These are phyloP conservation scores for Talaromyces sp. DNA, from an alignment of 2,329 filamentous ascomycete species.

Conservation along the genomic window DNA sequence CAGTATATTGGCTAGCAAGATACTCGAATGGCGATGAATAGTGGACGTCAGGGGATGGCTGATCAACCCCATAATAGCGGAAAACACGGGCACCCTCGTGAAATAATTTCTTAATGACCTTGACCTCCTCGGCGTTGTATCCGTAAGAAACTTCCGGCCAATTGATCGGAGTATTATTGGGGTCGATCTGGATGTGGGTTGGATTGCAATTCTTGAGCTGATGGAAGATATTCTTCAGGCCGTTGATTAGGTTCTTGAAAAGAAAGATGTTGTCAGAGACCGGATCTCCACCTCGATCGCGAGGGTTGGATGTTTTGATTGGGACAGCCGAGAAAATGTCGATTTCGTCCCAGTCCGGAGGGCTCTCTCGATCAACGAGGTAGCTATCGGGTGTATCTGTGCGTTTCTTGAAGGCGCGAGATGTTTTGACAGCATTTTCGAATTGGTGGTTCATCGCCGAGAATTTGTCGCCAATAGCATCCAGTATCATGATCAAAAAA, in stretches of 20 bases:
- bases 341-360: conserved; percentile 94
- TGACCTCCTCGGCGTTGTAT: conserved; percentile 94
- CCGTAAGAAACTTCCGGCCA: conserved; percentile 96
- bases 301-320: conserved; percentile 88
- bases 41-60: conserved; percentile 63
- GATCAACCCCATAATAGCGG: conserved; percentile 90
- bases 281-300: conserved; percentile 82
- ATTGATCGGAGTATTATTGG: conserved; percentile 72
- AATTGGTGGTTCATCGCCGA: conserved; percentile 97
- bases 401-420: conserved; percentile 67
- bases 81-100: conserved; percentile 95
- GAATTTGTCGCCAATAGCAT: conserved; percentile 97
- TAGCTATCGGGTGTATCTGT: conserved; percentile 66
- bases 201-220: conserved; percentile 88
- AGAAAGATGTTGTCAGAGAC: conserved; percentile 96
- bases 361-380: conserved; percentile 71
- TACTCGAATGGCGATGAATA: conserved; percentile 82
- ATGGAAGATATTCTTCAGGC: conserved; percentile 93
- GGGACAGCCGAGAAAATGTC: conserved; percentile 96
- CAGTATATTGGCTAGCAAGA: conserved; percentile 91
- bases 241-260: conserved; percentile 93
- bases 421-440: conserved; percentile 88
- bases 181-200: conserved; percentile 61
- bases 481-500: conserved; percentile 93
- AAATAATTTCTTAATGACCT: conserved; percentile 94